A percentile compares a stretch with the other conserved stretches of the same genome.
These are phyloP conservation scores for Aspergillus ochraceoroseus DNA, from an alignment of 2,329 filamentous ascomycete species.

Conservation along the genomic window DNA sequence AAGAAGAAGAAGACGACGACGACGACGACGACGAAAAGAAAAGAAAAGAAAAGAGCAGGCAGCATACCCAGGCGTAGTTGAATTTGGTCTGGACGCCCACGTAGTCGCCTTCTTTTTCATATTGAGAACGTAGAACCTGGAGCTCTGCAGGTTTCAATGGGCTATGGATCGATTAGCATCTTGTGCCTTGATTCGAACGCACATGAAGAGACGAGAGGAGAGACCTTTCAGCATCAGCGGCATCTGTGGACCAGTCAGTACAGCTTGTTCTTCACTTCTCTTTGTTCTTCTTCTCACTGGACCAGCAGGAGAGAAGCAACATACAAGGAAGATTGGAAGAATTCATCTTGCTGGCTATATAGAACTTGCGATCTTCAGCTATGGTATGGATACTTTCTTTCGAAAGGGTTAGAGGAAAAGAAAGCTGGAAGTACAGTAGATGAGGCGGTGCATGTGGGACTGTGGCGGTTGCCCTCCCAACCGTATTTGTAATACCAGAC, in stretches of 20 bases:
- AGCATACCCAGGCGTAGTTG: constrained; percentile 95
- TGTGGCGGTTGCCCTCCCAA: constrained; percentile 42
- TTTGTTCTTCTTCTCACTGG: neutral
- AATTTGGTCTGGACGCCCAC: constrained; percentile 98
- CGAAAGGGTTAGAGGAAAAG: constrained; percentile 9
- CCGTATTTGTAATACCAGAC: constrained; percentile 15
- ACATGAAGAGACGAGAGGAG: constrained; percentile 4
- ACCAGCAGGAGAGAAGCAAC: constrained; percentile 21
- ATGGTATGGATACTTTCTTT: neutral
- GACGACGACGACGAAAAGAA: neutral
- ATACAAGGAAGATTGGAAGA: constrained; percentile 49
- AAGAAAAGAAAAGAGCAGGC: neutral
- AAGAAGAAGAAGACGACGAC: no score
- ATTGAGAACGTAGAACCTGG: constrained; percentile 85
- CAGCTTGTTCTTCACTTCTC: neutral
- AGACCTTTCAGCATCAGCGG: constrained; percentile 92
- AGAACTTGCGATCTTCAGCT: neutral
- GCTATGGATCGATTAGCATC: constrained; percentile 44
- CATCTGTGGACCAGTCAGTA: constrained; percentile 58
- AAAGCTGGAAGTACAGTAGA: constrained; percentile 4
- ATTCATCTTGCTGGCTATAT: constrained; percentile 30
- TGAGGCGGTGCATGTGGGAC: constrained; percentile 21
- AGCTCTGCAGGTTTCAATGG: constrained; percentile 89
- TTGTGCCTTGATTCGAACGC: constrained; percentile 14
- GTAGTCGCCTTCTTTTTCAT: constrained; percentile 95